These are phyloP conservation scores for Fraxinus velutina DNA, from an alignment of 305 asterid species.

Conservation along the genomic window DNA sequence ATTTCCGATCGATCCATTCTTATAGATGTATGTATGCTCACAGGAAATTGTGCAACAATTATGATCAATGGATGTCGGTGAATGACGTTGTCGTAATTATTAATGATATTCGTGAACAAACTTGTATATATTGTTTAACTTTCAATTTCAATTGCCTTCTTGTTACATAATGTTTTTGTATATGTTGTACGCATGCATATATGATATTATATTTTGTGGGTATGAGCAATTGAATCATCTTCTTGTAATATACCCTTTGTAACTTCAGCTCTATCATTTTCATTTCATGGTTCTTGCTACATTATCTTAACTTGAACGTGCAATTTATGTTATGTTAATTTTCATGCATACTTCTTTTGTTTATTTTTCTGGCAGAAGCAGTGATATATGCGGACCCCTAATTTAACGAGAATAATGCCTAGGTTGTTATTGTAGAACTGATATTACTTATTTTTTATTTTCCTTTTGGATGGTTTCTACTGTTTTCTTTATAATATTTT, in stretches of 20 bases:
- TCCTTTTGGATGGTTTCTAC: background rate
- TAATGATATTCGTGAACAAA: slow-evolving; percentile 4
- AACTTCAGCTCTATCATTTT: background rate
- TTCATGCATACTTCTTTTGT: background rate
- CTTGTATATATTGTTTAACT: background rate
- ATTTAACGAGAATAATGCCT: background rate
- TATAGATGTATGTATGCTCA: background rate
- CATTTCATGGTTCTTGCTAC: background rate
- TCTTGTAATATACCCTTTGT: background rate
- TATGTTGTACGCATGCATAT: background rate
- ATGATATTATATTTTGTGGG: background rate
- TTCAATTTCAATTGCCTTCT: slow-evolving; percentile 9
- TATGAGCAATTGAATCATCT: background rate
- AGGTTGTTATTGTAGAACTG: background rate
- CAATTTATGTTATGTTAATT: background rate
- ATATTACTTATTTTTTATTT: background rate
- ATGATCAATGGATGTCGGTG: slow-evolving; percentile 8
- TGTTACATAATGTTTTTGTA: background rate
- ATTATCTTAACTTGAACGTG: background rate
- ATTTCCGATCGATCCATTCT: background rate
- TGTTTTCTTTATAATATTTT: background rate
- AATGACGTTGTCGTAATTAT: background rate
- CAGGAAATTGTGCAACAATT: background rate
- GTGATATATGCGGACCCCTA: background rate
- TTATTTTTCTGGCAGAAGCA: background rate